A percentile compares a stretch with the other conserved stretches of the same genome.
Conservation (phyloP, 164 flowering plant genomes). For the Nymphaea colorata region DNA sequence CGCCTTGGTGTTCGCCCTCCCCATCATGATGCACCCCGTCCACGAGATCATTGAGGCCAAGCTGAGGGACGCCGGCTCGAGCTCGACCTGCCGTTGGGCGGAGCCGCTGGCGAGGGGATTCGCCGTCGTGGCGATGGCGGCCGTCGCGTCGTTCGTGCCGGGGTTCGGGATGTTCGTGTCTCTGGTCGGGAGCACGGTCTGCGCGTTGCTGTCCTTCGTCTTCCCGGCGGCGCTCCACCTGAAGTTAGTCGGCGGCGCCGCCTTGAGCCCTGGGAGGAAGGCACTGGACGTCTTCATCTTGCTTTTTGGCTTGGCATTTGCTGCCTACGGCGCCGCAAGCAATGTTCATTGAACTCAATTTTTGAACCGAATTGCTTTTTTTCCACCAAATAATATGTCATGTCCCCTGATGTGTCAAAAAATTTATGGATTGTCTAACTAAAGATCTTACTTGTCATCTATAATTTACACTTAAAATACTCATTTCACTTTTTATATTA, state of each 20-base stretch:
- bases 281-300: conserved; percentile 10
- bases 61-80: conserved; percentile 1
- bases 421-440: no score
- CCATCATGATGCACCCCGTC: conserved; percentile 23
- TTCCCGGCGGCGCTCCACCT: conserved; percentile 16
- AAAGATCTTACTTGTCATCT: no score
- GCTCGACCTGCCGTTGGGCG: not conserved
- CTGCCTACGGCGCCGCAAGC: conserved; percentile 13
- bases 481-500: no score
- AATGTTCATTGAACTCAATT: conserved; percentile 3
- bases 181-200: conserved; percentile 24
- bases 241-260: conserved; percentile 4
- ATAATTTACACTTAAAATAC: no score
- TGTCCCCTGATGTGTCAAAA: no score
- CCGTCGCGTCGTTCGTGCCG: conserved; percentile 16
- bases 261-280: conserved; percentile 5
- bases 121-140: conserved; percentile 6
- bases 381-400: no score
- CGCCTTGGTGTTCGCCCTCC: conserved; percentile 15
- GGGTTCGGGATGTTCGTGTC: conserved; percentile 19
- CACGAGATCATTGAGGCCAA: conserved; percentile 19
- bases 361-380: not conserved
- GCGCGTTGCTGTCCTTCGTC: conserved; percentile 22
- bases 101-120: conserved; percentile 3
- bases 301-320: conserved; percentile 13